Conservation (phyloP, 768 basidiomycete genomes). For the Mycena crocata region DNA sequence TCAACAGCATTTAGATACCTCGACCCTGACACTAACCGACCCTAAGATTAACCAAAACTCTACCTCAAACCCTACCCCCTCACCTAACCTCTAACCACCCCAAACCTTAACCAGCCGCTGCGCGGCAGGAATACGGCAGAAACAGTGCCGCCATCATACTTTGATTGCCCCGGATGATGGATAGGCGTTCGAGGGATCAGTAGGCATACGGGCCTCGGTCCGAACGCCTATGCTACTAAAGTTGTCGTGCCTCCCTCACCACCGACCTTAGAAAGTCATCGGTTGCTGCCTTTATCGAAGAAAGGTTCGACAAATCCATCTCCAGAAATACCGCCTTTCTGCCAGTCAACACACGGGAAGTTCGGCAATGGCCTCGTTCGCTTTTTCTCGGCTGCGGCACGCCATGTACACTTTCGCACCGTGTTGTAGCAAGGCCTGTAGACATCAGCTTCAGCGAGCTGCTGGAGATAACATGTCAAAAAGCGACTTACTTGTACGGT, state of each 20-base stretch:
- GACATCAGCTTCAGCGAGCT: not conserved
- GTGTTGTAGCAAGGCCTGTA: slow-evolving; percentile 18
- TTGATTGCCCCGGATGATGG: too few relatives aligned
- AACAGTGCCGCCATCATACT: too few relatives aligned
- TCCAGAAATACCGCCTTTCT: slow-evolving; percentile 6
- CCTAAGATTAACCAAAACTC: too few relatives aligned
- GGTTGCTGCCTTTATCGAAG: slow-evolving; percentile 13
- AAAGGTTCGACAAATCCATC: slow-evolving; percentile 12
- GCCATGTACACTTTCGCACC: slow-evolving; percentile 23
- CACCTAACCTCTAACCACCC: too few relatives aligned
- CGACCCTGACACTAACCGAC: too few relatives aligned
- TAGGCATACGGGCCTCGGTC: too few relatives aligned
- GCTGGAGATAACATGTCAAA: not conserved
- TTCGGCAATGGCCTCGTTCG: slow-evolving; percentile 12
- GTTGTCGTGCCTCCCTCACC: too few relatives aligned
- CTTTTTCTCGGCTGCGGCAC: slow-evolving; percentile 1
- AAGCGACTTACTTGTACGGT: slow-evolving; percentile 1
- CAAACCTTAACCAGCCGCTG: too few relatives aligned
- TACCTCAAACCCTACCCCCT: too few relatives aligned
- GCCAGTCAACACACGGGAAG: not conserved
- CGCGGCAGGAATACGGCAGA: too few relatives aligned
- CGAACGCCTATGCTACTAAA: too few relatives aligned
- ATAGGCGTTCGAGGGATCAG: not conserved
- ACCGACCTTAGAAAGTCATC: slow-evolving; percentile 15
- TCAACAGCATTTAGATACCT: too few relatives aligned